Base-by-base conservation (phyloP, 768 basidiomycete genomes). In the Daedaleopsis sinensis region DNA sequence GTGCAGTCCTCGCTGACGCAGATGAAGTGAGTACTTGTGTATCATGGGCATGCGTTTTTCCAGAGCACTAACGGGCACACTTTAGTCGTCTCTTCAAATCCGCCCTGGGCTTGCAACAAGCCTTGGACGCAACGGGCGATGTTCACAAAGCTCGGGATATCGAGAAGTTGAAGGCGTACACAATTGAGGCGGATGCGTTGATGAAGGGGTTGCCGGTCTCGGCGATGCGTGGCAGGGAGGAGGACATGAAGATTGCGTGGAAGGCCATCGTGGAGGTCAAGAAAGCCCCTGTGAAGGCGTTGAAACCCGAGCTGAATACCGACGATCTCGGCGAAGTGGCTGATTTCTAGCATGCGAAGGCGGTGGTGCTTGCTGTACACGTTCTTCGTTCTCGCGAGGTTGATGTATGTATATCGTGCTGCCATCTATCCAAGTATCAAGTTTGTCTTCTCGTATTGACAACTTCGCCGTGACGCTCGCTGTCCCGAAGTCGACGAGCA, bases 241-340 rank as follows among this genome's bases (percentile, higher is more conserved):
- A 59, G 47, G 66, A 71, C 44, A 53, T 64, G 57, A 44, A 51
- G 49, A 63, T 64, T 3, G 69, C 65, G 27, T 23, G 53, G 42
- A 68, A 67, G 56, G 66, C 63, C 4, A 70, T 70, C 36, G 58
- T 69, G 21, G 44, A 62, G 58, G 39, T 49, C 9, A 56, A 53
- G 62, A 62, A 60, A 54, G 48, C 44, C 44, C 52, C 58, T 54
- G 46, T 57, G 6, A 52, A 48, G 43, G 5, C 39, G 18, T 18
- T 11, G 13, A 42, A 42, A 18, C 39, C 39, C 3, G 39, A 42
- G 18, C 18, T 42, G 39, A 12, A 42, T 42, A 18, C 18, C 11
- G 39, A 42, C 3, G 39, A 42, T 18, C 39, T 42, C 39, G 39
- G 18, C 11, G 18, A 12, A n/a, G n/a, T n/a, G n/a, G n/a, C n/a